A percentile compares a stretch with the other conserved stretches of the same genome.
Evolutionary conservation across 306 rosid species (phyloP).

Genomic region (Acacia crassicarpa): DNA sequence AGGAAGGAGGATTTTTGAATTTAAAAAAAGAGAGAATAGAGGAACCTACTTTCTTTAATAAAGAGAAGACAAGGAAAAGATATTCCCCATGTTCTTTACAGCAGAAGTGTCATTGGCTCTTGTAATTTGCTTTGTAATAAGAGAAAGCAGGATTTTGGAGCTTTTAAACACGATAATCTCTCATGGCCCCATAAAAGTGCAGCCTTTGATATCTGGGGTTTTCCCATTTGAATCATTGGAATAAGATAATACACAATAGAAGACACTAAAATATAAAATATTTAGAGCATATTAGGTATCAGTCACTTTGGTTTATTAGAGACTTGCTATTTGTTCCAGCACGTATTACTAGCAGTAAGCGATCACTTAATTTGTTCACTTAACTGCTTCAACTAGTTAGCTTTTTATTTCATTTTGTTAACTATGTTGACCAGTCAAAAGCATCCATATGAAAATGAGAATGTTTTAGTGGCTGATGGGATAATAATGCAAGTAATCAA

Average conservation of each 20-base stretch:
- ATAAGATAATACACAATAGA: neutral
- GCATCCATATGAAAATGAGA: neutral
- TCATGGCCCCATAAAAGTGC: constrained; percentile 47
- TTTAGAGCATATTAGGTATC: neutral
- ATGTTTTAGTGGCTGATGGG: neutral
- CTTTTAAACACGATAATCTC: constrained; percentile 35
- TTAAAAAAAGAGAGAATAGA: constrained; percentile 31
- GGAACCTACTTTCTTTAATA: constrained; percentile 53
- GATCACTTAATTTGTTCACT: neutral
- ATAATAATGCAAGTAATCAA: neutral
- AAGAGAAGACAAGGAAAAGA: constrained; percentile 61
- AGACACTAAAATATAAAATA: neutral
- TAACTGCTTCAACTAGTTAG: neutral
- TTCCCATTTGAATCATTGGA: constrained; percentile 39
- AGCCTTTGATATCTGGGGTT: constrained; percentile 44
- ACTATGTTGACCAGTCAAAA: neutral
- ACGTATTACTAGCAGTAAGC: neutral
- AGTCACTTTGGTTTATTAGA: neutral
- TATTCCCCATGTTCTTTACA: constrained; percentile 41
- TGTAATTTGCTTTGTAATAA: constrained; percentile 51
- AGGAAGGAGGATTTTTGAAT: constrained; percentile 37
- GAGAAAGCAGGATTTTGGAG: constrained; percentile 60
- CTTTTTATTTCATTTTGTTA: neutral
- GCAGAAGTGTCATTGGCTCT: constrained; percentile 30
- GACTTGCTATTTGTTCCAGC: neutral